Evolutionary conservation across 495 filamentous ascomycete genomes (phyloP), one percentile per base, ranked within the genome.

Genomic region (Rostrohypoxylon terebratum): DNA sequence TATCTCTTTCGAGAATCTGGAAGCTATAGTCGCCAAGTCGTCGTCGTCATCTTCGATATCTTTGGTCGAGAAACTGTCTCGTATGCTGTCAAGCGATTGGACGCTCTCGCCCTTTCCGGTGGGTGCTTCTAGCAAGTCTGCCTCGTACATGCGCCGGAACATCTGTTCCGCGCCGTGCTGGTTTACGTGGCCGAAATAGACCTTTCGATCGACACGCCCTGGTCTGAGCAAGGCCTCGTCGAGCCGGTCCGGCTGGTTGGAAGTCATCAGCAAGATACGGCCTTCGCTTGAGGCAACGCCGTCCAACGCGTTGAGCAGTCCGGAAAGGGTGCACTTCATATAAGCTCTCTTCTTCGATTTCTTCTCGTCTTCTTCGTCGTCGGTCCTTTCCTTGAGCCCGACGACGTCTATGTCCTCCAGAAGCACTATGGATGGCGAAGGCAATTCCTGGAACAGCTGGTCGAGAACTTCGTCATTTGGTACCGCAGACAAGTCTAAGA

Each of bases 281-380:
- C 51, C 51, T 28, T 55, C 51, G 16, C 28, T 55, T 16, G 51
- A 55, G 28, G 51, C 51, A 36, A 55, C 28, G 1, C 51, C 51
- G 31, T 55, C 51, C 6, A 55, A 14, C n/a, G 51, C 51, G n/a
- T 55, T 55, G 28, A 55, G 51, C 13, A 55, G 31, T 20, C 51
- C 51, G 51, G 51, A 36, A 31, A 55, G 51, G 20, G 31, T 55
- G 31, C 51, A 55, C 31, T 54, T n/a, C 11, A 54, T 34, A 21
- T 31, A 54, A 16, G n/a, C 7, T 4, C 31, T 16, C 23, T 10
- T 36, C 28, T 23, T 55, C 1, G 51, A n/a, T 55, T 55, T 36
- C 14, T 55, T 55, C 31, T 55, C 28, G 4, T 33, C 25, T 8
- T 53, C 51, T 10, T 33, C 25, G 21, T 31, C 51, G 11, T 31